Percentiles rank a stretch among this genome's conserved stretches.
These are phyloP conservation scores for Hirsutella rhossiliensis DNA, from an alignment of 2,329 filamentous ascomycete species.

Conservation along the genomic window DNA sequence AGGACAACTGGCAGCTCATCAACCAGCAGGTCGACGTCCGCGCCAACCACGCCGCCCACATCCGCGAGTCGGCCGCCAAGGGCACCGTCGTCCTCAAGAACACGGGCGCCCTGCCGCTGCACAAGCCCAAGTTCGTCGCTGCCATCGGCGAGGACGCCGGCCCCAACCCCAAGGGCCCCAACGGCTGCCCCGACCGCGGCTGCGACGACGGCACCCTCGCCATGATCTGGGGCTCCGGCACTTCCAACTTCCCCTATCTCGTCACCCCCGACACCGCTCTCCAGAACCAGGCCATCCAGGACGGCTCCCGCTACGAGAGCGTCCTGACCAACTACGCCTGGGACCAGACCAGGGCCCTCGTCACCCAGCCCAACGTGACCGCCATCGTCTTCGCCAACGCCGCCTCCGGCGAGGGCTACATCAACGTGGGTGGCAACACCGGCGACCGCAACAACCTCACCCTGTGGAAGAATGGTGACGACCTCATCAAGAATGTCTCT, in stretches of 20 bases:
- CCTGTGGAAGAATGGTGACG: conserved; percentile 73
- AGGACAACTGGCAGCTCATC: conserved; percentile 52
- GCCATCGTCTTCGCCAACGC: conserved; percentile 87
- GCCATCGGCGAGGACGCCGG: conserved; percentile 79
- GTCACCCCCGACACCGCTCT: conserved; percentile 63
- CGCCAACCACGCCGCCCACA: conserved; percentile 56
- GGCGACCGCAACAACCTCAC: conserved; percentile 92
- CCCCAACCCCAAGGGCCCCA: conserved; percentile 61
- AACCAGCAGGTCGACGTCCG: conserved; percentile 81
- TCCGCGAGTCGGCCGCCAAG: conserved; percentile 66
- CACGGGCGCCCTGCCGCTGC: conserved; percentile 61
- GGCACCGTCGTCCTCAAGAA: conserved; percentile 90
- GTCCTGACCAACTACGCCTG: conserved; percentile 54
- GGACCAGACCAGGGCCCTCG: conserved; percentile 47
- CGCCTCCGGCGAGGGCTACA: conserved; percentile 76
- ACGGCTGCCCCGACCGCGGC: conserved; percentile 61
- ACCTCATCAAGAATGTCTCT: conserved; percentile 69
- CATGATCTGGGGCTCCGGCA: conserved; percentile 72
- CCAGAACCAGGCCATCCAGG: conserved; percentile 46
- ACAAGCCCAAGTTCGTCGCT: conserved; percentile 61
- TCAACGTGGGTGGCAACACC: conserved; percentile 67
- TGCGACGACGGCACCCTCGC: conserved; percentile 51
- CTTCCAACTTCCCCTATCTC: conserved; percentile 62
- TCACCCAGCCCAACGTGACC: conserved; percentile 50
- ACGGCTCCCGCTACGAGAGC: conserved; percentile 50